Evolutionary conservation across 768 basidiomycete genomes (phyloP).

Genomic region (Daedaleopsis nitida): DNA sequence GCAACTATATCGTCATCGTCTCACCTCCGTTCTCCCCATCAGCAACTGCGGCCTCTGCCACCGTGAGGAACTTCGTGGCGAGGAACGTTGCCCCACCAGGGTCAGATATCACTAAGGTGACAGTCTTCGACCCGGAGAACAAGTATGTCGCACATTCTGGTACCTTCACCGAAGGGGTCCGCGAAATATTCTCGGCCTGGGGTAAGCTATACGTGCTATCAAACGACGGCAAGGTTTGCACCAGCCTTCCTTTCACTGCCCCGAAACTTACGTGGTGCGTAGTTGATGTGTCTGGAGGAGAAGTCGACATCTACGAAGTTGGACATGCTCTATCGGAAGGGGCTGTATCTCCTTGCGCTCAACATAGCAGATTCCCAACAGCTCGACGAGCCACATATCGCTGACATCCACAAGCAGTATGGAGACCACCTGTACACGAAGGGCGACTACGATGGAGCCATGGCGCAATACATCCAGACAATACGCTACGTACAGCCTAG

Average conservation of each 20-base stretch:
- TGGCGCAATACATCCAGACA: conserved; percentile 90
- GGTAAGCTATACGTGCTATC: conserved; percentile 77
- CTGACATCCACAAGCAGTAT: conserved; percentile 88
- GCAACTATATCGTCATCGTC: conserved; percentile 88
- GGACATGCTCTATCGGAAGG: conserved; percentile 80
- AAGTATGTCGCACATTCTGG: conserved; percentile 86
- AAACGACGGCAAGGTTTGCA: conserved; percentile 72
- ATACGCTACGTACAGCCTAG: conserved; percentile 89
- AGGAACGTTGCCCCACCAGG: conserved; percentile 46
- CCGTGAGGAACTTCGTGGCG: conserved; percentile 73
- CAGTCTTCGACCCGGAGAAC: conserved; percentile 90
- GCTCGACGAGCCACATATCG: conserved; percentile 71
- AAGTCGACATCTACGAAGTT: conserved; percentile 85
- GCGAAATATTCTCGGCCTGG: conserved; percentile 82
- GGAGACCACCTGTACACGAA: conserved; percentile 91
- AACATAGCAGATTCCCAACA: conserved; percentile 80
- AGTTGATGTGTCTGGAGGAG: conserved; percentile 73
- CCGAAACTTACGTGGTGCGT: background rate
- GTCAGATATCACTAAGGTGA: conserved; percentile 74
- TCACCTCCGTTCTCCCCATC: conserved; percentile 80
- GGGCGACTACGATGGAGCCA: conserved; percentile 90
- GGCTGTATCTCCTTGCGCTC: conserved; percentile 78
- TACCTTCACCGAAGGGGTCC: conserved; percentile 79
- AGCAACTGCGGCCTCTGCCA: conserved; percentile 66
- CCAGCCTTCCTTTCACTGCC: background rate